Conservation (phyloP, 495 filamentous ascomycete genomes). For the Penicillium egyptiacum region DNA sequence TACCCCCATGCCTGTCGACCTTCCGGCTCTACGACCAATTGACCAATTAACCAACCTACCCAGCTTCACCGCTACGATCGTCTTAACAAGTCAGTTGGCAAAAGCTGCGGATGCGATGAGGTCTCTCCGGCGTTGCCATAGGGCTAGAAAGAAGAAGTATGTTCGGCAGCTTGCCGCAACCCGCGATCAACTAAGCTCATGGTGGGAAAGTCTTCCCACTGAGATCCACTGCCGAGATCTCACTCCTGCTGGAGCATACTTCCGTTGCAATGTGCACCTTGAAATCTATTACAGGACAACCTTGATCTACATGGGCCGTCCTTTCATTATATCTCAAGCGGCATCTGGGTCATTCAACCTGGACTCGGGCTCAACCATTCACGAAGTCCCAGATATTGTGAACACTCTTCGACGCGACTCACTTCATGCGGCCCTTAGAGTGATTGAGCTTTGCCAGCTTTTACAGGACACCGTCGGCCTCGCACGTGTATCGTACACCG, state of each 20-base stretch:
- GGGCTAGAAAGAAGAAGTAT: constrained; percentile 1
- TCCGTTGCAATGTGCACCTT: constrained; percentile 17
- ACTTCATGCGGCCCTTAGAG: constrained; percentile 15
- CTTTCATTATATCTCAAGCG: constrained; percentile 13
- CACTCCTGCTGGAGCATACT: constrained; percentile 8
- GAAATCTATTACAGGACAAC: constrained; percentile 12
- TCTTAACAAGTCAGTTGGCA: constrained; percentile 14
- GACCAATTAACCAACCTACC: constrained; percentile 8
- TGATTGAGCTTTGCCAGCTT: constrained; percentile 23
- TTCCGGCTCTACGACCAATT: neutral
- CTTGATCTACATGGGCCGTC: constrained; percentile 16
- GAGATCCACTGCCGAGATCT: constrained; percentile 19
- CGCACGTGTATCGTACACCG: constrained; percentile 23
- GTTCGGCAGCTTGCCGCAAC: constrained; percentile 12
- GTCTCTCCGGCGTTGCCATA: constrained; percentile 12
- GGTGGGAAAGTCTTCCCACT: constrained; percentile 16
- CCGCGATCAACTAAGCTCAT: constrained; percentile 11
- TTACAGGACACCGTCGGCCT: constrained; percentile 21
- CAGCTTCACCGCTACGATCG: constrained; percentile 13
- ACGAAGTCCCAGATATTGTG: neutral
- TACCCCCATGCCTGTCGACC: constrained; percentile 12
- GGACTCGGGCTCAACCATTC: neutral
- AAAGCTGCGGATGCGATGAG: constrained; percentile 13
- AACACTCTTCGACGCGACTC: constrained; percentile 12
- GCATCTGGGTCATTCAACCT: neutral